Evolutionary conservation across 2,329 filamentous ascomycete genomes (phyloP).

Genomic region (Aspergillus fumigatiaffinis): DNA sequence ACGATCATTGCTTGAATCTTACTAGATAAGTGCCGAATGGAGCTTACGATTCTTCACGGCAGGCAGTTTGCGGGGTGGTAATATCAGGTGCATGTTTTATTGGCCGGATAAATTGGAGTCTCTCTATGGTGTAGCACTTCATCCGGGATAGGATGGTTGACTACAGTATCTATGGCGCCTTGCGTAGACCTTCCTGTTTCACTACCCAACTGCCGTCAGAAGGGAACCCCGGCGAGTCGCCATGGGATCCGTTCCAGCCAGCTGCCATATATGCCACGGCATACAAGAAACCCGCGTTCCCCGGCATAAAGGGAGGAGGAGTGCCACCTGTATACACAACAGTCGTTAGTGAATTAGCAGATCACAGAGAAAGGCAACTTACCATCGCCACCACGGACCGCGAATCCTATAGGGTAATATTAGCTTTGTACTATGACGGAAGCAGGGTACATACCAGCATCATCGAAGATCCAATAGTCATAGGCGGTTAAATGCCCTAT

Average conservation of each 20-base stretch:
- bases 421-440: background rate
- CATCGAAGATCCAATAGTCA: conserved; percentile 14
- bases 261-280: conserved; percentile 16
- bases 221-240: conserved; percentile 10
- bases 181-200: conserved; percentile 8
- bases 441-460: conserved; percentile 7
- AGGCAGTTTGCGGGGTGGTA: background rate
- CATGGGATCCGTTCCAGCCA: conserved; percentile 10
- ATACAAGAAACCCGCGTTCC: conserved; percentile 12
- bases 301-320: conserved; percentile 14
- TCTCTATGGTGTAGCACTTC: background rate
- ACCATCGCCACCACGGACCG: conserved; percentile 12
- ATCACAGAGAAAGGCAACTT: background rate
- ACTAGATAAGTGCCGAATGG: background rate
- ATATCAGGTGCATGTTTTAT: background rate
- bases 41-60: background rate
- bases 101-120: background rate
- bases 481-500: conserved; percentile 10
- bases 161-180: conserved; percentile 2
- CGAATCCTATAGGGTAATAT: conserved; percentile 7
- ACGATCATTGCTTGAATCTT: background rate
- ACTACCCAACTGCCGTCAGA: conserved; percentile 9
- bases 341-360: background rate
- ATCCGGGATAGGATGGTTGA: background rate
- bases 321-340: conserved; percentile 2